Base-by-base conservation (phyloP, 192 early-diverging fungal species). In the Paraglomus occultum region DNA sequence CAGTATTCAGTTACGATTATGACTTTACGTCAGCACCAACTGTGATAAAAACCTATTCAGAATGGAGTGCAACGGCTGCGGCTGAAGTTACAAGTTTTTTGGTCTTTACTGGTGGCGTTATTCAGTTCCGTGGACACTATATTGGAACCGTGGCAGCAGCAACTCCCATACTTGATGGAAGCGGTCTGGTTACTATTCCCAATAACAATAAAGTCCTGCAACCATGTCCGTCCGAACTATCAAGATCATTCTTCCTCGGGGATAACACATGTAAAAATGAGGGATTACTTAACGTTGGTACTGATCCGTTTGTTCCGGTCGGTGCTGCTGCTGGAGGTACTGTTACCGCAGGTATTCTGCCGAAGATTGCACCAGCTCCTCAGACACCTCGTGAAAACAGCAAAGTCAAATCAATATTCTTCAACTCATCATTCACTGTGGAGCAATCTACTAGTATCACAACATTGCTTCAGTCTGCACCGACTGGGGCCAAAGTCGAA, bases 381-480 rank as follows among this genome's bases (percentile, higher is more conserved):
- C 22, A 55, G 39, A 39, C 43, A 55, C 38, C 10, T 20, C 45
- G 67, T 17, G 67, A 68, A 46, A 0, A 15, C 20, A 51, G 22
- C 45, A 68, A 68, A 46, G 57, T 51, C 8, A 68, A 68, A 47
- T 53, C 67, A 22, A 57, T 68, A 18, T 68, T 44, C 47, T 68
- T 68, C 44, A 45, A 12, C 47, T n/a, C 20, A 11, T 8, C 42
- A 15, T 55, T 68, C 1, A 55, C 38, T 12, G 20, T 17, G 22
- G 53, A 39, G 8, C 17, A 54, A n/a, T 46, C 47, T 15, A 57
- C 18, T 6, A 44, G 20, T 22, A 54, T 68, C 14, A 46, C 38
- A 8, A 45, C 43, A 45, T 20, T 45, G 9, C 11, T 40, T 11
- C 44, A 40, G 31, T 6, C 39, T 6, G 43, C 38, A 39, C 53